Evolutionary conservation across 495 filamentous ascomycete genomes (phyloP).

Genomic region (Annulohypoxylon maeteangense): DNA sequence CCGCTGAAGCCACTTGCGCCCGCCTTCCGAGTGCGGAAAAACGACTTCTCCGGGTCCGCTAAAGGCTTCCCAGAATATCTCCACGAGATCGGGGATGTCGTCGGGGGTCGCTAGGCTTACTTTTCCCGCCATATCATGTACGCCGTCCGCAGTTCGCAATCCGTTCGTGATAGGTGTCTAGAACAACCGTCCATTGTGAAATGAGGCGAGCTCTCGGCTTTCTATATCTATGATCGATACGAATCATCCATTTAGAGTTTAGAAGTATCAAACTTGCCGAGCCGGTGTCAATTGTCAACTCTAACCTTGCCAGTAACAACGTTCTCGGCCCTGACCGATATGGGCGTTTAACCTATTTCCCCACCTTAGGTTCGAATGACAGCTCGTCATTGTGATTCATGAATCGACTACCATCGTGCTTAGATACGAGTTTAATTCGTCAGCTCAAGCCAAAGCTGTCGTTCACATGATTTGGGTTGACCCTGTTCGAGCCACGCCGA

Average conservation of each 20-base stretch:
- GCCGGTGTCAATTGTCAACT: conserved; percentile 33
- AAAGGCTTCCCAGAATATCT: conserved; percentile 48
- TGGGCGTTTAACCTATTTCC: conserved; percentile 23
- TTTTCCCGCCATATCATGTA: conserved; percentile 42
- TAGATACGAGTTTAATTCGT: conserved; percentile 19
- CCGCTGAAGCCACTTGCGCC: conserved; percentile 45
- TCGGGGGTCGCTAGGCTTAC: conserved; percentile 52
- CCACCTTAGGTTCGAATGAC: conserved; percentile 20
- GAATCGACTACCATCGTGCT: not conserved
- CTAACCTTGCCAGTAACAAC: conserved; percentile 28
- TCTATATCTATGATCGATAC: not conserved
- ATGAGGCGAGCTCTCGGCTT: not conserved
- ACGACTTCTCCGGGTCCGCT: conserved; percentile 40
- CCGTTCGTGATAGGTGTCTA: not conserved
- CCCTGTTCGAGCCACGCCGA: not conserved
- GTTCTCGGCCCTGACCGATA: conserved; percentile 29
- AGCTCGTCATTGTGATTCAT: conserved; percentile 36
- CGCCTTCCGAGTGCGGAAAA: conserved; percentile 44
- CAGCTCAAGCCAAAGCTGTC: conserved; percentile 9
- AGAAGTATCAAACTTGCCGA: conserved; percentile 9
- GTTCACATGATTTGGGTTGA: conserved; percentile 13
- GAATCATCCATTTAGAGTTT: conserved; percentile 9
- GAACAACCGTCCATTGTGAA: not conserved
- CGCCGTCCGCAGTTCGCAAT: not conserved
- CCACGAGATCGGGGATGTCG: conserved; percentile 44